Evolutionary conservation across 2,329 filamentous ascomycete genomes (phyloP).

Genomic region (Arthrinium phaeospermum): DNA sequence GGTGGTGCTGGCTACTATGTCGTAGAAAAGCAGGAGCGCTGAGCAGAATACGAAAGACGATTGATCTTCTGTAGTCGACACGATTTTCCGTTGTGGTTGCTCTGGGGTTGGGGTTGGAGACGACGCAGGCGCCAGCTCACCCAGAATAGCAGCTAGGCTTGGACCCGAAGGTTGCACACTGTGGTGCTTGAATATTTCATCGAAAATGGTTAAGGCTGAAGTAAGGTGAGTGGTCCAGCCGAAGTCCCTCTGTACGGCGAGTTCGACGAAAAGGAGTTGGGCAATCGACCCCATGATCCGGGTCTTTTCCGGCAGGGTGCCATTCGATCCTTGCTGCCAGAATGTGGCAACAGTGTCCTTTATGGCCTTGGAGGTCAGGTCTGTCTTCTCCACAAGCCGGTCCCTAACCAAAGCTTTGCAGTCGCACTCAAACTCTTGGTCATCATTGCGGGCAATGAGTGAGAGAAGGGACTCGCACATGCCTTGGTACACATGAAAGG

Average conservation of each 20-base stretch:
- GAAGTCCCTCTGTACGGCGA: not conserved
- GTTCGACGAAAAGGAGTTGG: not conserved
- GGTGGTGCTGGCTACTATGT: not conserved
- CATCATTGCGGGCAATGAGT: constrained; percentile 31
- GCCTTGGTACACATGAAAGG: constrained; percentile 63
- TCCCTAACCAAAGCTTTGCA: not conserved
- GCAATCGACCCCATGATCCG: not conserved
- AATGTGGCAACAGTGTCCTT: not conserved
- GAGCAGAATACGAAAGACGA: not conserved
- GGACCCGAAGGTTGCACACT: not conserved
- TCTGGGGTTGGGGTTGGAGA: not conserved
- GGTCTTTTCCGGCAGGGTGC: not conserved
- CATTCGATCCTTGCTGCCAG: not conserved
- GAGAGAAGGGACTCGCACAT: constrained; percentile 63
- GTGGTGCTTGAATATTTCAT: not conserved
- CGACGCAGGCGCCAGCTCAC: not conserved
- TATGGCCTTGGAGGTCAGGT: not conserved
- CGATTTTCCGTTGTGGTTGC: not conserved
- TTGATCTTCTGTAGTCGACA: not conserved
- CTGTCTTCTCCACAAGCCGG: not conserved
- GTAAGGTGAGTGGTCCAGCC: not conserved
- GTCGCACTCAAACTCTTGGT: not conserved
- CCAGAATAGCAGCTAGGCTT: not conserved
- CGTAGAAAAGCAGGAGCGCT: not conserved
- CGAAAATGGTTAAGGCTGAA: not conserved